A percentile compares a stretch with the other conserved stretches of the same genome.
phyloP scores from a whole-genome alignment of 345 rosid genomes.

The Raphanus raphanistrum region DNA sequence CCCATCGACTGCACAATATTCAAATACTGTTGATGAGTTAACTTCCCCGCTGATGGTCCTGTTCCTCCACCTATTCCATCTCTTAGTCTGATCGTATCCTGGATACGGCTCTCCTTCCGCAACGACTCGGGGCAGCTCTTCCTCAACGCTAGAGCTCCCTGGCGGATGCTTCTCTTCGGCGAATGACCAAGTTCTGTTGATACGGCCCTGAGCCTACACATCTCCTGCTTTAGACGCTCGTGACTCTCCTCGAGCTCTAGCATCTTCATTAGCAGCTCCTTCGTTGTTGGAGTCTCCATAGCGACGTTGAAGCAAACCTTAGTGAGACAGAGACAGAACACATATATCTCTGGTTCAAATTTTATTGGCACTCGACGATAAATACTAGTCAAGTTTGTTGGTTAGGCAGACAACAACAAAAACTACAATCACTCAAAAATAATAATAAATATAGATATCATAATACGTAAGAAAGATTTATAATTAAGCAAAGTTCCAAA shows the following conservation, averaged over 20 bases:
- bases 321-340: not conserved
- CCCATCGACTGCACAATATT: slow-evolving; percentile 92
- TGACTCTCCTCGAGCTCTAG: slow-evolving; percentile 75
- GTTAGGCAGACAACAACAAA: not conserved
- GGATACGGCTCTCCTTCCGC: slow-evolving; percentile 63
- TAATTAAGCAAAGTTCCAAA: too few species aligned
- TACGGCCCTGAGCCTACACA: slow-evolving; percentile 55
- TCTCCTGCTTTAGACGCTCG: slow-evolving; percentile 62
- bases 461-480: too few species aligned
- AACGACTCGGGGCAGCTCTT: slow-evolving; percentile 62
- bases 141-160: slow-evolving; percentile 43
- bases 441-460: too few species aligned
- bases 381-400: too few species aligned
- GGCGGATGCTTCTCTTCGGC: slow-evolving; percentile 44
- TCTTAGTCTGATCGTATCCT: slow-evolving; percentile 31
- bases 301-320: not conserved
- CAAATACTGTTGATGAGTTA: slow-evolving; percentile 69
- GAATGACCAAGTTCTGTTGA: slow-evolving; percentile 45
- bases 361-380: not conserved
- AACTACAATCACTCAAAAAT: not conserved
- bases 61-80: slow-evolving; percentile 24
- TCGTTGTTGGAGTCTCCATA: slow-evolving; percentile 62
- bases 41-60: slow-evolving; percentile 59
- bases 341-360: too few species aligned
- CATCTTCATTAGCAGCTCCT: slow-evolving; percentile 74